Base-by-base conservation (phyloP, 202 grass and related monocot species). In the Eragrostis tef region DNA sequence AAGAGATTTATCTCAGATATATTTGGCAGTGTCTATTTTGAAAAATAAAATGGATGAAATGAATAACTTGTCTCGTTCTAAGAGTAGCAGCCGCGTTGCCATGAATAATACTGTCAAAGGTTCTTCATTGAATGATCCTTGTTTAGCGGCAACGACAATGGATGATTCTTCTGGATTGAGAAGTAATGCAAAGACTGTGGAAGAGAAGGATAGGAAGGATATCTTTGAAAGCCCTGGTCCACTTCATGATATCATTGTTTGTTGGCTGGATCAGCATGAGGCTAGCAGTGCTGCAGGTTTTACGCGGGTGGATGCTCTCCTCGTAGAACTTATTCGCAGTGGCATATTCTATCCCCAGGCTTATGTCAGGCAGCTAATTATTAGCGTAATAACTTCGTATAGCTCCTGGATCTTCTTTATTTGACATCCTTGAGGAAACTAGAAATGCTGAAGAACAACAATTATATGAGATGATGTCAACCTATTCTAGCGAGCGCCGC, bases 251-350 rank as follows among this genome's bases (percentile, higher is more conserved):
- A 92, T 99, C 43, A 88, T 99, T 36, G 96, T 99, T 27, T 99
- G 96, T 75, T 99, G 96, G 96, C 81, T 99, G 61, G 96, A 99
- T 87, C 96, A 98, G 70, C 93, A 93, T 88, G 96, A 98, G 48
- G 88, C 83, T 76, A 86, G 89, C 65, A 93, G 86, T 73, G 82
- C 83, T 87, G 88, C 86, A 60, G 93, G 96, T 77, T 93, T 87
- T 65, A 95, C 84, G 54, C 75, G 86, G 20, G 87, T 95, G 44
- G 85, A 98, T 79, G 77, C 86, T 86, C 81, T 99, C 76, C 76
- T 99, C 13, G 75, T 93, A 77, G 96, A 96, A 88, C 87, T 96
- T 69, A 90, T 96, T 72, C 80, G 85, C 70, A 90, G 58, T 85
- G 93, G 96, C 57, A 89, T 99, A 77, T 96, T 99, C 80, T 90